These are phyloP conservation scores for Cymbidium sinense DNA, from an alignment of 106 monocot genomes.

Conservation along the genomic window DNA sequence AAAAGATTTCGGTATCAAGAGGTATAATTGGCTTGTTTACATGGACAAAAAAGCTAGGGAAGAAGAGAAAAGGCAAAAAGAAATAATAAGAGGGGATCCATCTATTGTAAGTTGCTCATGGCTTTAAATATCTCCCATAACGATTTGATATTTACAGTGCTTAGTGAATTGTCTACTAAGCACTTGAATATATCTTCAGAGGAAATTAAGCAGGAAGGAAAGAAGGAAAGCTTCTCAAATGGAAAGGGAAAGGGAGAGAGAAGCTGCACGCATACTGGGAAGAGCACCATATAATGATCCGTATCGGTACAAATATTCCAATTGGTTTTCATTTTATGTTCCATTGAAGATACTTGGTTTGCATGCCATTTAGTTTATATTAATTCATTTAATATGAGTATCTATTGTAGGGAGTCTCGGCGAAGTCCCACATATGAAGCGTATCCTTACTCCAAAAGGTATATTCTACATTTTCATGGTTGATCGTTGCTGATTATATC, in stretches of 20 bases:
- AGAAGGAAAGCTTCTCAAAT: slow-evolving; percentile 97
- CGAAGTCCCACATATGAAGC: slow-evolving; percentile 97
- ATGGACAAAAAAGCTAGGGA: slow-evolving; percentile 98
- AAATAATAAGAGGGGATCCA: slow-evolving; percentile 95
- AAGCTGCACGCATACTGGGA: slow-evolving; percentile 59
- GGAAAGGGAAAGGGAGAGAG: slow-evolving; percentile 87
- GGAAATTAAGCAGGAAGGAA: slow-evolving; percentile 94
- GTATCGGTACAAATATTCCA: slow-evolving; percentile 49
- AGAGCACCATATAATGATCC: slow-evolving; percentile 78
- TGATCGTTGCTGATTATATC: neutral
- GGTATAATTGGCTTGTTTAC: slow-evolving; percentile 96
- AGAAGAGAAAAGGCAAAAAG: slow-evolving; percentile 93
- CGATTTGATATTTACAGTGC: neutral
- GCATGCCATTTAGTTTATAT: neutral
- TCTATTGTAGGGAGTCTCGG: slow-evolving; percentile 50
- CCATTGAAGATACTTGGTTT: neutral
- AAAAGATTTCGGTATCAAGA: slow-evolving; percentile 95
- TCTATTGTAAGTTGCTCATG: slow-evolving; percentile 54
- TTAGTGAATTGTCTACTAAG: slow-evolving; percentile 2
- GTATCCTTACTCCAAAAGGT: slow-evolving; percentile 74
- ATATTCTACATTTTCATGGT: neutral
- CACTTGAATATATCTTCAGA: slow-evolving; percentile 30
- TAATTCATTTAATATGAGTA: neutral
- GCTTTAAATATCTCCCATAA: neutral
- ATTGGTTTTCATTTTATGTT: neutral